phyloP scores from a whole-genome alignment of 805 yeast species.

The Hanseniaspora nectarophila region DNA sequence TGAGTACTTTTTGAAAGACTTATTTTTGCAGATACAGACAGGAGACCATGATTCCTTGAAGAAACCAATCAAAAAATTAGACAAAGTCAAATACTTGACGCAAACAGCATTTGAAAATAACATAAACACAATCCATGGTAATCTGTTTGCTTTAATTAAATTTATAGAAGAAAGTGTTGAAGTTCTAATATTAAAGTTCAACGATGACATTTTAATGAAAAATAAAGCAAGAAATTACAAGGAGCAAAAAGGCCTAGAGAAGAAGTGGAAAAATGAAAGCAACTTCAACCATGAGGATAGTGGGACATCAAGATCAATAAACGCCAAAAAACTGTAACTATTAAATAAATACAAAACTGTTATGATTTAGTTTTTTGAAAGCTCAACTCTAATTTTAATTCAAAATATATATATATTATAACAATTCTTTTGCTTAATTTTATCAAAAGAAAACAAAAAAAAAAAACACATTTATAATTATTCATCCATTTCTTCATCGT shows the following conservation, averaged over 20 bases:
- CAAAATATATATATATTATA: too few species aligned
- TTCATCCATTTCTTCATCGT: conserved; percentile 18
- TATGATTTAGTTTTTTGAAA: too few species aligned
- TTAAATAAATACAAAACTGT: background rate
- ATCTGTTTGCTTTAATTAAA: background rate
- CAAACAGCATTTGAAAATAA: background rate
- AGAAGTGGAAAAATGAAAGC: conserved; percentile 3
- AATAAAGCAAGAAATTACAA: conserved; percentile 1
- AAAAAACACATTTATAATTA: background rate
- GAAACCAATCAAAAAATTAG: conserved; percentile 1
- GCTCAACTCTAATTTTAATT: too few species aligned
- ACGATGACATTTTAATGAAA: conserved; percentile 4
- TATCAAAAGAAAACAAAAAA: background rate
- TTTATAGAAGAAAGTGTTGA: conserved; percentile 10
- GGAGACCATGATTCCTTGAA: conserved; percentile 10
- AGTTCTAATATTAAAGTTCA: background rate
- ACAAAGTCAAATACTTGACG: background rate
- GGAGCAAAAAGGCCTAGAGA: background rate
- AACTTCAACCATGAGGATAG: background rate
- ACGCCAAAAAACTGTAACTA: background rate
- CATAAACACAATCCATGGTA: background rate
- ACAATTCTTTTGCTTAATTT: background rate
- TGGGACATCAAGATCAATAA: background rate
- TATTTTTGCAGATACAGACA: background rate
- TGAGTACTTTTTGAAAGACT: background rate